Conservation (phyloP, 2,329 filamentous ascomycete species). For the Trichoderma arundinaceum region DNA sequence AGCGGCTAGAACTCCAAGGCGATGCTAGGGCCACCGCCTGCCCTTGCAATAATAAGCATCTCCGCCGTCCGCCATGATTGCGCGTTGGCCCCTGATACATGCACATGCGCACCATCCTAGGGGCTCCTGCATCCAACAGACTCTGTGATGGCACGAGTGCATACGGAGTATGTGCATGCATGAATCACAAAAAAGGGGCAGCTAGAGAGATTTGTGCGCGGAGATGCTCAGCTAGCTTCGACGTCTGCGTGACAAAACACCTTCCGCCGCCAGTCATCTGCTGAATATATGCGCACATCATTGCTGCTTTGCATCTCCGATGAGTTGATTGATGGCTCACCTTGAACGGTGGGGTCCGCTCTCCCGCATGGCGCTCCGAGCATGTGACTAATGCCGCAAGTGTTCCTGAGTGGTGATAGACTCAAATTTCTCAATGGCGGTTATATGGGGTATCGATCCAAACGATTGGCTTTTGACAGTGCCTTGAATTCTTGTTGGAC, state of each 20-base stretch:
- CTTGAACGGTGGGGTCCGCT: conserved; percentile 19
- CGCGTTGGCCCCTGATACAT: background rate
- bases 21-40: background rate
- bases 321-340: background rate
- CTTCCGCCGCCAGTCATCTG: background rate
- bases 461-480: background rate
- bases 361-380: conserved; percentile 16
- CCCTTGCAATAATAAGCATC: conserved; percentile 2
- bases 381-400: conserved; percentile 22
- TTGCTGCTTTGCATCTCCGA: background rate
- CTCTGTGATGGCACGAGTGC: conserved; percentile 12
- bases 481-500: background rate
- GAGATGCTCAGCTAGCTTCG: background rate
- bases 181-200: background rate
- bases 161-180: background rate
- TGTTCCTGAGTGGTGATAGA: conserved; percentile 15
- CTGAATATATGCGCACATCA: background rate
- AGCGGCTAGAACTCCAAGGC: background rate
- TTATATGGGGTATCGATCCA: conserved; percentile 1
- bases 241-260: background rate
- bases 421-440: background rate
- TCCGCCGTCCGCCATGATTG: background rate
- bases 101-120: conserved; percentile 19
- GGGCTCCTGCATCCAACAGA: background rate
- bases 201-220: background rate